A percentile compares a stretch with the other conserved stretches of the same genome.
Conservation (phyloP, 176 grass and related monocot genomes). For the Cocos nucifera region DNA sequence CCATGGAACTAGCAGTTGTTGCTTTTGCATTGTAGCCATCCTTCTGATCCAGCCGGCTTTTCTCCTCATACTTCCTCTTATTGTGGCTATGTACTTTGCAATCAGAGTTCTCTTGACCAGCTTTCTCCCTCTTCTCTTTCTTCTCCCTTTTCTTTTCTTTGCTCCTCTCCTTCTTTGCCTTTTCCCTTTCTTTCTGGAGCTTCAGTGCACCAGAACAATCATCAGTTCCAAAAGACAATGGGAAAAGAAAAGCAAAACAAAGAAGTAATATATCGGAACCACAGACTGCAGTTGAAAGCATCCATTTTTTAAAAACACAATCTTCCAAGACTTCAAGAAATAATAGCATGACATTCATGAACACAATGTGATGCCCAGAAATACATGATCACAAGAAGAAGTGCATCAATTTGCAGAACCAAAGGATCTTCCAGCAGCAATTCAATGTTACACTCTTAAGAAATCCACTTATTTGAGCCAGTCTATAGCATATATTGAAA, state of each 20-base stretch:
- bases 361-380: too few relatives aligned
- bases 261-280: not conserved
- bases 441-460: too few relatives aligned
- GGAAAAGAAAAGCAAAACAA: not conserved
- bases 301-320: not conserved
- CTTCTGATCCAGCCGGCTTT: not conserved
- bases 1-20: not conserved
- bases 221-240: slow-evolving; percentile 2
- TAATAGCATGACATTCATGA: too few relatives aligned
- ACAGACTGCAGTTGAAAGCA: not conserved
- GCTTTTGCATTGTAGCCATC: not conserved
- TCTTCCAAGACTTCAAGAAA: not conserved
- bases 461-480: too few relatives aligned
- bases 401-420: too few relatives aligned
- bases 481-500: too few relatives aligned
- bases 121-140: not conserved
- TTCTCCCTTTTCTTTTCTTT: too few relatives aligned
- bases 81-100: not conserved
- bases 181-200: slow-evolving; percentile 12
- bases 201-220: slow-evolving; percentile 20
- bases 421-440: too few relatives aligned
- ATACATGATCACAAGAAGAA: too few relatives aligned
- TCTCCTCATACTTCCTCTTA: slow-evolving; percentile 1
- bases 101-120: not conserved
- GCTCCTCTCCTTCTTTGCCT: not conserved